Evolutionary conservation across 352 stramenopile species (phyloP), one percentile per base, ranked within the genome.

Genomic region (Detonula confervacea): DNA sequence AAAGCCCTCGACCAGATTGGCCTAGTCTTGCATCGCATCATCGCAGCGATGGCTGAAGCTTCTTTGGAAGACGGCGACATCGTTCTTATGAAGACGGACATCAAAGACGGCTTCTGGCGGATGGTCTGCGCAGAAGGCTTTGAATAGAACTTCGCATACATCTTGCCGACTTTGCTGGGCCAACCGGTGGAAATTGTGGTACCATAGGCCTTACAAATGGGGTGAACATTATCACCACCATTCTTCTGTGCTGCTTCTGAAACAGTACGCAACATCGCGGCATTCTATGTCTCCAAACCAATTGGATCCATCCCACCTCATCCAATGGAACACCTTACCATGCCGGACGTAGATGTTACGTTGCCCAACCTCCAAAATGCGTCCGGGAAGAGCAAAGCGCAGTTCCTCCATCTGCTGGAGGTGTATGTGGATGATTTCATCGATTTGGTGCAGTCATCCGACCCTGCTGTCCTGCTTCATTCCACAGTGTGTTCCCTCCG

Each of bases 61-160:
- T 2, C 25, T 2, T 1, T n/a, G 1, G 33, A 64, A 20, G 27
- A 24, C 4, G 61, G 37, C 7, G 22, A 47, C 9, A 66, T 76
- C 27, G n/a, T 63, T 1, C 52, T 76, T 8, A 51, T 7, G 1
- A 77, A 77, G 57, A 37, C 44, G 37, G 56, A 65, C 22, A 65
- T 65, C 18, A 47, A 51, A 22, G 37, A 65, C 22, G 57, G 33
- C 2, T 65, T 65, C 39, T 81, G 73, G 73, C 52, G 59, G 0
- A 46, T 81, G 54, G 27, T 49, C 0, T 65, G 64, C n/a, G 25
- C n/a, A 0, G 46, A 47, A 11, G 73, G 73, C 6, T n/a, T 47
- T 0, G 73, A 81, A 29, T 77, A 37, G 29, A 81, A 81, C 60
- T 81, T 81, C 60, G 66, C 63, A 20, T 81, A 81, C 44, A 64